Conservation (phyloP, 176 grass and related monocot species). For the Miscanthus lutarioriparius region DNA sequence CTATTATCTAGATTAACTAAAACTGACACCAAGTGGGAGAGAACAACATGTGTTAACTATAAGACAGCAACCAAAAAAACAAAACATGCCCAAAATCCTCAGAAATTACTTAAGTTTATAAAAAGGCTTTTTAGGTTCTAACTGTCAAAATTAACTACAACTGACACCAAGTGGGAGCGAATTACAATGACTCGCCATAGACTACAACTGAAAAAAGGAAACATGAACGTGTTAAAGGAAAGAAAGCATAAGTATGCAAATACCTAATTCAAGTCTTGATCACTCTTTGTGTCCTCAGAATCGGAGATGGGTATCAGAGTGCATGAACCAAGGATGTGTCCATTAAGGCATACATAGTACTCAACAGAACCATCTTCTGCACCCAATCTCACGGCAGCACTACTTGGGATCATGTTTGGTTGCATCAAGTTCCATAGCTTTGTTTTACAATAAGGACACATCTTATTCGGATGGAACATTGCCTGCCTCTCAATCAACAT, state of each 20-base stretch:
- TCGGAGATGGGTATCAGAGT: constrained; percentile 67
- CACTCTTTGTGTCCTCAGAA: constrained; percentile 63
- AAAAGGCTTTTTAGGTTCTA: constrained; percentile 7
- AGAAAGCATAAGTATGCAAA: constrained; percentile 6
- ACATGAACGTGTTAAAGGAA: constrained; percentile 22
- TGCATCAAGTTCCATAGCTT: constrained; percentile 82
- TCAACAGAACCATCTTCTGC: constrained; percentile 69
- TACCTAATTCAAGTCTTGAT: constrained; percentile 47
- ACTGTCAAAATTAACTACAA: constrained; percentile 22
- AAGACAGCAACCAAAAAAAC: neutral
- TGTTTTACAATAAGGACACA: constrained; percentile 81
- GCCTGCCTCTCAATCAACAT: constrained; percentile 78
- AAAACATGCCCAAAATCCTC: neutral
- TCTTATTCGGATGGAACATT: constrained; percentile 62
- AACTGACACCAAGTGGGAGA: constrained; percentile 9
- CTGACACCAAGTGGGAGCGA: constrained; percentile 10
- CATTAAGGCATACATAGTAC: constrained; percentile 82
- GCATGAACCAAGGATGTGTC: constrained; percentile 72
- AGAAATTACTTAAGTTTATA: neutral
- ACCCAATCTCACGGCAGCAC: constrained; percentile 47
- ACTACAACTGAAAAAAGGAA: neutral
- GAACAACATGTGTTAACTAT: neutral
- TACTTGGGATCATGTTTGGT: constrained; percentile 68
- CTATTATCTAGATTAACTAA: constrained; percentile 11
- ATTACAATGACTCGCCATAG: constrained; percentile 8